phyloP scores from a whole-genome alignment of 2,329 filamentous ascomycete genomes.

The Ustulina deusta region DNA sequence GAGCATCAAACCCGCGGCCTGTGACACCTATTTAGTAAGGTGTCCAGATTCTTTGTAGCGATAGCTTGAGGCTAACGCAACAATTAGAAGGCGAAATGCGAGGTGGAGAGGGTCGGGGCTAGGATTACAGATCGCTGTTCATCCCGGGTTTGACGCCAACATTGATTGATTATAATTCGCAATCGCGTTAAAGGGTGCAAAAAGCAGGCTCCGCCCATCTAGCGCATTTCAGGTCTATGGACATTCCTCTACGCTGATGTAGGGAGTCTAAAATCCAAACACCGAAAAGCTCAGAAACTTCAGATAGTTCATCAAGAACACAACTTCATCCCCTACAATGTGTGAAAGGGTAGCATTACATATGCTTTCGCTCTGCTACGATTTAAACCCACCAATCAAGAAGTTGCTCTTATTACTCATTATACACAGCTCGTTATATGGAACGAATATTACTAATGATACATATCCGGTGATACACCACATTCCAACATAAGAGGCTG shows the following conservation, averaged over 20 bases:
- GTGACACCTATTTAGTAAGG: not conserved
- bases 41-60: not conserved
- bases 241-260: not conserved
- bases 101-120: not conserved
- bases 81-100: not conserved
- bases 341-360: not conserved
- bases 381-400: not conserved
- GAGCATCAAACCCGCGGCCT: not conserved
- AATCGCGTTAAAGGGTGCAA: not conserved
- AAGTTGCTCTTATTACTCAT: slow-evolving; percentile 2
- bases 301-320: not conserved
- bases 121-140: not conserved
- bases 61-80: not conserved
- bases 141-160: not conserved
- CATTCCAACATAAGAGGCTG: not conserved
- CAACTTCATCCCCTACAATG: not conserved
- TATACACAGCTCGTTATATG: slow-evolving; percentile 3
- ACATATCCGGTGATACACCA: slow-evolving; percentile 1
- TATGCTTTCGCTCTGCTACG: not conserved
- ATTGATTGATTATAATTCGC: not conserved
- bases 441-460: not conserved
- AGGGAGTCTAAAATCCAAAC: not conserved
- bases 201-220: no score
- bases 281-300: not conserved
- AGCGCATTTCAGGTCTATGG: not conserved